A percentile compares a stretch with the other conserved stretches of the same genome.
These are phyloP conservation scores for Pyrenochaeta sp. DNA, from an alignment of 2,329 filamentous ascomycete genomes.

Conservation along the genomic window DNA sequence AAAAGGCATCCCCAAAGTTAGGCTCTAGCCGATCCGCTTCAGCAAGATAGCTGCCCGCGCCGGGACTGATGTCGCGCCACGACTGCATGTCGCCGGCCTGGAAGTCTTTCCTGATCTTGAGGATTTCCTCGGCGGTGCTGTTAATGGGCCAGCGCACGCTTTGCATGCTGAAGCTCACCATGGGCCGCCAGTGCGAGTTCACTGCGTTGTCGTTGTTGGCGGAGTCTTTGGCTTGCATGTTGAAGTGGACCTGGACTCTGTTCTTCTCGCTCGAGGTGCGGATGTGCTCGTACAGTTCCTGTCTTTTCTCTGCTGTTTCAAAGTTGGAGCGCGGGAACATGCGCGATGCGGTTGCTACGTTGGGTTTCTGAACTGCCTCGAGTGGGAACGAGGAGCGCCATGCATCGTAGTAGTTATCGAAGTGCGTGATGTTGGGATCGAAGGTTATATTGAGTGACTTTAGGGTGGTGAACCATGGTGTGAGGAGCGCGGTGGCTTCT, in stretches of 20 bases:
- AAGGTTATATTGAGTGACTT: slow-evolving; percentile 37
- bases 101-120: slow-evolving; percentile 35
- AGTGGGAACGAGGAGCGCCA: slow-evolving; percentile 46
- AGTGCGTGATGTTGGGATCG: slow-evolving; percentile 45
- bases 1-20: slow-evolving; percentile 42
- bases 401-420: slow-evolving; percentile 40
- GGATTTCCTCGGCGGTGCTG: slow-evolving; percentile 32
- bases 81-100: slow-evolving; percentile 36
- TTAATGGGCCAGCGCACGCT: slow-evolving; percentile 44
- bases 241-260: slow-evolving; percentile 45
- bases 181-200: slow-evolving; percentile 37
- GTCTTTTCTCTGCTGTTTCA: slow-evolving; percentile 39
- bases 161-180: slow-evolving; percentile 37
- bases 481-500: slow-evolving; percentile 37
- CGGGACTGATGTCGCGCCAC: slow-evolving; percentile 43
- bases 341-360: slow-evolving; percentile 42
- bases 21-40: slow-evolving; percentile 44
- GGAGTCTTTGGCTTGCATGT: slow-evolving; percentile 42
- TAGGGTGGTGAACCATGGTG: slow-evolving; percentile 43
- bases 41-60: slow-evolving; percentile 38
- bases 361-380: slow-evolving; percentile 42
- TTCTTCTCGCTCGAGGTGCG: slow-evolving; percentile 44
- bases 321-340: slow-evolving; percentile 45
- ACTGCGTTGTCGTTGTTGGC: slow-evolving; percentile 40
- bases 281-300: slow-evolving; percentile 36